phyloP scores from a whole-genome alignment of 495 filamentous ascomycete species.

The Penicillium paradoxum region DNA sequence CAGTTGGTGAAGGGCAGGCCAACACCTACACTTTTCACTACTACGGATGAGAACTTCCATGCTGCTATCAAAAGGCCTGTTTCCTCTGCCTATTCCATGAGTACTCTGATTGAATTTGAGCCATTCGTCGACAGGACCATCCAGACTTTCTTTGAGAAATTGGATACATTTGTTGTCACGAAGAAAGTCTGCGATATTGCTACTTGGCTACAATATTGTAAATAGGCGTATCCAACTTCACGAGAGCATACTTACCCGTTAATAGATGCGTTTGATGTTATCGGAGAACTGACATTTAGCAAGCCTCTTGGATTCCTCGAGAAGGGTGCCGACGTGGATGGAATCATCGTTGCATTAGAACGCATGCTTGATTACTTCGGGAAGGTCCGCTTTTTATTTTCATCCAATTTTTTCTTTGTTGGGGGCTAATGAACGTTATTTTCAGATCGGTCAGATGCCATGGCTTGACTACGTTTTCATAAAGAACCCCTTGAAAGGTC shows the following conservation, averaged over 20 bases:
- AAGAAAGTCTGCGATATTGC: conserved; percentile 55
- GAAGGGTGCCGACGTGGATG: conserved; percentile 53
- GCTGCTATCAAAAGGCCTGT: conserved; percentile 63
- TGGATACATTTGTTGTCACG: conserved; percentile 50
- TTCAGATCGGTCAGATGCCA: conserved; percentile 32
- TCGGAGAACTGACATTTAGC: conserved; percentile 60
- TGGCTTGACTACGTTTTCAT: conserved; percentile 45
- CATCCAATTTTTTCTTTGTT: not conserved
- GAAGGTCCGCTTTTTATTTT: conserved; percentile 14
- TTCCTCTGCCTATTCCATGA: conserved; percentile 71
- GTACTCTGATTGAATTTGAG: conserved; percentile 65
- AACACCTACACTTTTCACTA: conserved; percentile 71
- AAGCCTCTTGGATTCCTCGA: conserved; percentile 60
- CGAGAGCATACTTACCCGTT: conserved; percentile 1
- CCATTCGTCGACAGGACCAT: conserved; percentile 51
- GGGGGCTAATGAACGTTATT: conserved; percentile 10
- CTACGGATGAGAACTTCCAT: conserved; percentile 69
- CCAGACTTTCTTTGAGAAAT: conserved; percentile 37
- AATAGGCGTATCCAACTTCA: not conserved
- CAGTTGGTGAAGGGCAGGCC: conserved; percentile 22
- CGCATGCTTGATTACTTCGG: conserved; percentile 44
- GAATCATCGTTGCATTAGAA: conserved; percentile 38
- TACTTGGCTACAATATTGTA: conserved; percentile 67
- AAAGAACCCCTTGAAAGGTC: conserved; percentile 45
- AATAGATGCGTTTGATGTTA: conserved; percentile 63